Evolutionary conservation across 345 rosid species (phyloP), one percentile per base, ranked within the genome.

Genomic region (Aurinia saxatilis): DNA sequence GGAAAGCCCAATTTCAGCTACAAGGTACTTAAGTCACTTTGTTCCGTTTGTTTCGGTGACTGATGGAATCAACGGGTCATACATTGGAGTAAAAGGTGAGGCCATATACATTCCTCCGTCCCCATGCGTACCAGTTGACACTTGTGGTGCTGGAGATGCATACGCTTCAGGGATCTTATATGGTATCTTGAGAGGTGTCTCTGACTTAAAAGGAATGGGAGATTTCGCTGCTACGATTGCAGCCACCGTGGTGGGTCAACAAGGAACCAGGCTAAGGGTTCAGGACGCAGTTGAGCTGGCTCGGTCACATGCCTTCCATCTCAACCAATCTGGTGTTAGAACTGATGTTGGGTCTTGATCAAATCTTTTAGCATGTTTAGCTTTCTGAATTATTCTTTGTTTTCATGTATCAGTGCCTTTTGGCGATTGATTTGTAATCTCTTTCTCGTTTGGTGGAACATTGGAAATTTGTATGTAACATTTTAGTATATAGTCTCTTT

Each of bases 141-240:
- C 95, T 0, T 87, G 98, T 47, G 96, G 98, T 47, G 96, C 96
- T 0, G 98, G 98, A 50, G 95, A 92, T 65, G 96, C 96, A 5
- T 92, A 87, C 14, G 96, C 98, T 51, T 83, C 98, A 3, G 96
- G 98, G 31, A 82, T 92, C 56, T 74, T 92, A 62, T 92, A 89
- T 9, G 83, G 97, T 47, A 79, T 89, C 73, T 67, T 84, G 48
- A 78, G 77, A 19, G 98, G 98, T 5, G 69, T 76, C 33, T 81
- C 91, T 0, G 91, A 92, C 76, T 56, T 92, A 61, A 89, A 82
- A 75, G 82, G 84, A 33, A 81, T 92, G 73, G 98, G 98, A 47
- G 35, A 87, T 18, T 70, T 89, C 75, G 98, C 98, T 12, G 88
- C 95, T 50, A 84, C 83, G 50, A 86, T 82, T 15, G 96, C 98